phyloP scores from a whole-genome alignment of 2,329 filamentous ascomycete species.

The Mycosphaerelloides madeirae region DNA sequence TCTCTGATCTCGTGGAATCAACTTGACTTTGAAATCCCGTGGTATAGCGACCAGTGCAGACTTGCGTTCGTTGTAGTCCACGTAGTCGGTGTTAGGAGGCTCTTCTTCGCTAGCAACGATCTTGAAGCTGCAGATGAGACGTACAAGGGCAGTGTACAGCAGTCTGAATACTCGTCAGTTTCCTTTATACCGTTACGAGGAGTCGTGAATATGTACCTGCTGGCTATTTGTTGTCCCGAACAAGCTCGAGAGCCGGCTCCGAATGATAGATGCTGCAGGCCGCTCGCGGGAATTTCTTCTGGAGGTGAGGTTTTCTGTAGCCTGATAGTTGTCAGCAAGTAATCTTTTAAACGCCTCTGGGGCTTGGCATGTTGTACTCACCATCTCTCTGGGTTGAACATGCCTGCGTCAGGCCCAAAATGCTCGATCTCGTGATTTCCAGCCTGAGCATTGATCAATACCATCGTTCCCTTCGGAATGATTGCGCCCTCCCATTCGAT shows the following conservation, averaged over 20 bases:
- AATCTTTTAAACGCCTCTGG: no score
- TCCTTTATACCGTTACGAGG: not conserved
- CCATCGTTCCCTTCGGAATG: constrained; percentile 51
- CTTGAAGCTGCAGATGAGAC: constrained; percentile 47
- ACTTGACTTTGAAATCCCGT: constrained; percentile 52
- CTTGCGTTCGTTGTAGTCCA: constrained; percentile 59
- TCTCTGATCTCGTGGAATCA: constrained; percentile 48
- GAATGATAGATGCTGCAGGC: constrained; percentile 46
- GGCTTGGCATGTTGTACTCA: no score
- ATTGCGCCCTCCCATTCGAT: constrained; percentile 46
- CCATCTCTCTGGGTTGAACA: constrained; percentile 50
- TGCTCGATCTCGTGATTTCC: constrained; percentile 51
- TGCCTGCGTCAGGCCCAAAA: constrained; percentile 43
- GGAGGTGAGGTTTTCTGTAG: constrained; percentile 37
- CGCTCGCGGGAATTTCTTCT: constrained; percentile 27
- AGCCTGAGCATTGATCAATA: constrained; percentile 53
- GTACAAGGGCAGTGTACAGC: constrained; percentile 47
- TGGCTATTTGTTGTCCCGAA: constrained; percentile 49
- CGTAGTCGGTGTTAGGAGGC: constrained; percentile 58
- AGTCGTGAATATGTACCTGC: constrained; percentile 16
- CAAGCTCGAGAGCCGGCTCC: constrained; percentile 51
- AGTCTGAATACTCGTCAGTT: constrained; percentile 31
- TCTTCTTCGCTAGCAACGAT: constrained; percentile 46
- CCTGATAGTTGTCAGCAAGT: no score
- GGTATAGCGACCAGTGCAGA: constrained; percentile 57